Percentiles rank a stretch among this genome's conserved stretches.
Evolutionary conservation across 441 rosid species (phyloP).

Genomic region (Syzygium malaccense): DNA sequence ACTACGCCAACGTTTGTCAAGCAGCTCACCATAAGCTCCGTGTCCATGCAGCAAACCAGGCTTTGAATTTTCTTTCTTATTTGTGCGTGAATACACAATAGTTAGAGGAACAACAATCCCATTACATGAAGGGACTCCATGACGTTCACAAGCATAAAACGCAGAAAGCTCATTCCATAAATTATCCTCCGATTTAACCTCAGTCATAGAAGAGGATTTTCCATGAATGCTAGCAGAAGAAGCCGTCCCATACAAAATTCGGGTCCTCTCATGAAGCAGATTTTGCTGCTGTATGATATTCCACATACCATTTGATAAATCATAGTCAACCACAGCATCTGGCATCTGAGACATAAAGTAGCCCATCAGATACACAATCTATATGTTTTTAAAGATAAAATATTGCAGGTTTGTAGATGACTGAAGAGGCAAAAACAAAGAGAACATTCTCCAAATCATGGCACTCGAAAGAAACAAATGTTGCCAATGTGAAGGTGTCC

Average conservation of each 20-base stretch:
- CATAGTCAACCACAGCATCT: conserved; percentile 92
- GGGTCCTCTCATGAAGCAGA: conserved; percentile 86
- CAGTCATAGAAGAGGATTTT: conserved; percentile 26
- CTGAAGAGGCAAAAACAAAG: not conserved
- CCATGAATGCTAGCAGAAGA: conserved; percentile 31
- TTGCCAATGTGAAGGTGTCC: not conserved
- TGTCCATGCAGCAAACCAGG: conserved; percentile 89
- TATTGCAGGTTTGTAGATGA: not conserved
- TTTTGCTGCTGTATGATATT: conserved; percentile 90
- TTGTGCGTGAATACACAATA: conserved; percentile 50
- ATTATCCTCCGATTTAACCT: conserved; percentile 42
- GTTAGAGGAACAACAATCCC: conserved; percentile 80
- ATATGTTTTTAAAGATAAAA: not conserved
- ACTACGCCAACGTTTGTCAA: conserved; percentile 85
- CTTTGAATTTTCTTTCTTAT: conserved; percentile 30
- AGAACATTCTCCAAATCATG: not conserved
- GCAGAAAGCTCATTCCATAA: conserved; percentile 91
- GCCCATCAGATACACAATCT: not conserved
- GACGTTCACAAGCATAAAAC: conserved; percentile 72
- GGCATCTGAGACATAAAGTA: conserved; percentile 57
- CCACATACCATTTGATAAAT: conserved; percentile 77
- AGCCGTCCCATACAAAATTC: conserved; percentile 68
- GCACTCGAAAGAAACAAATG: not conserved
- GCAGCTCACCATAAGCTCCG: conserved; percentile 93
- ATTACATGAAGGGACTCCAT: conserved; percentile 63